Evolutionary conservation across 306 rosid genomes (phyloP).

Genomic region (Abrus pulchellus): DNA sequence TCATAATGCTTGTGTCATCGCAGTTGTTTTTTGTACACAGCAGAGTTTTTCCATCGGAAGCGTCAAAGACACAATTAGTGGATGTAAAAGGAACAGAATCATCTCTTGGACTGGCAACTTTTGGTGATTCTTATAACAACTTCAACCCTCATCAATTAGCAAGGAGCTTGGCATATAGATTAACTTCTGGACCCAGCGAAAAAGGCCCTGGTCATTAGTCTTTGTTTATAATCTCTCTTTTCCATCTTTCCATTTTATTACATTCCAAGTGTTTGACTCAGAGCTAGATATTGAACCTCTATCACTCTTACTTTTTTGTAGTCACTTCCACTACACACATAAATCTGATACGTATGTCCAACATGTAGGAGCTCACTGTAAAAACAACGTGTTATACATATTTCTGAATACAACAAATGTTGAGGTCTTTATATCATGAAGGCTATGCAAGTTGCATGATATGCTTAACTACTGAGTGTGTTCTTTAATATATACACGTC

Average conservation of each 20-base stretch:
- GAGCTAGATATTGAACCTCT: not conserved
- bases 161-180: conserved; percentile 59
- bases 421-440: not conserved
- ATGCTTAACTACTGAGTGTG: not conserved
- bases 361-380: conserved; percentile 37
- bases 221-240: not conserved
- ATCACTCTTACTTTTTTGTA: not conserved
- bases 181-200: conserved; percentile 84
- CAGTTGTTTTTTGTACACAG: conserved; percentile 61
- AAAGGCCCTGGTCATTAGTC: conserved; percentile 81
- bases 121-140: conserved; percentile 62
- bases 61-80: not conserved
- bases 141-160: conserved; percentile 49
- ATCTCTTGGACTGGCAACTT: conserved; percentile 49
- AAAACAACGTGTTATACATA: not conserved
- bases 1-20: conserved; percentile 51
- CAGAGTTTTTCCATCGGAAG: conserved; percentile 62
- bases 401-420: conserved; percentile 3
- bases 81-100: conserved; percentile 37
- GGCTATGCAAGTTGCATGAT: not conserved
- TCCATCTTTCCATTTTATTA: not conserved
- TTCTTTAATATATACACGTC: not conserved
- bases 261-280: conserved; percentile 4
- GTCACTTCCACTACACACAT: not conserved
- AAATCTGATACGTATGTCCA: conserved; percentile 1